Conservation (phyloP, 441 rosid genomes). For the Rhodomyrtus psidioides region DNA sequence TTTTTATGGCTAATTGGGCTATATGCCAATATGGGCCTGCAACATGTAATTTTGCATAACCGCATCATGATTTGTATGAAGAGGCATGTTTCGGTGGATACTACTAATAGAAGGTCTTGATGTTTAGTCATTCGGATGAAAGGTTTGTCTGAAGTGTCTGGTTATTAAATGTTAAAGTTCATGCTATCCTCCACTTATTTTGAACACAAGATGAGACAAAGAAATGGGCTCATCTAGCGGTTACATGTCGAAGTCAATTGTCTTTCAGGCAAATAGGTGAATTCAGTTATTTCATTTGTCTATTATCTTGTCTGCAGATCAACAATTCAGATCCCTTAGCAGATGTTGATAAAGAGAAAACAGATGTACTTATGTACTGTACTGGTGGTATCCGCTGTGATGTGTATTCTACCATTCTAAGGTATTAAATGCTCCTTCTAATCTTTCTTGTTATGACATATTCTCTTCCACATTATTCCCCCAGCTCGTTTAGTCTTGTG, state of each 20-base stretch:
- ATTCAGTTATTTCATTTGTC: not conserved
- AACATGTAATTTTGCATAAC: not conserved
- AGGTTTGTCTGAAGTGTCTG: not conserved
- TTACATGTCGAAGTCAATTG: not conserved
- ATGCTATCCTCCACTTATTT: not conserved
- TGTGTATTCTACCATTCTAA: slow-evolving; percentile 76
- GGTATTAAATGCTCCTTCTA: slow-evolving; percentile 31
- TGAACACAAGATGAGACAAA: too few species aligned
- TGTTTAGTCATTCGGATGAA: not conserved
- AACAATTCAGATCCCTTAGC: slow-evolving; percentile 59
- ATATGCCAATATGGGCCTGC: not conserved
- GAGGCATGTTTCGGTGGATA: not conserved
- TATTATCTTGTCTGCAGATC: slow-evolving; percentile 28
- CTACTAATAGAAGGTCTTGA: not conserved
- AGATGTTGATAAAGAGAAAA: slow-evolving; percentile 52
- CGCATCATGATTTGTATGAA: not conserved
- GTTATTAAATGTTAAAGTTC: not conserved
- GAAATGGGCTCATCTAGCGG: not conserved
- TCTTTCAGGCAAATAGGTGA: not conserved
- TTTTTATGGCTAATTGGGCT: not conserved
- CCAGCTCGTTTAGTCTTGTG: not conserved
- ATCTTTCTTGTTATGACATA: not conserved
- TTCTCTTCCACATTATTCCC: not conserved
- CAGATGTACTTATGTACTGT: slow-evolving; percentile 79
- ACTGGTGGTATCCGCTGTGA: slow-evolving; percentile 97